Evolutionary conservation across 306 rosid genomes (phyloP).

Genomic region (Dalbergia cochinchinensis): DNA sequence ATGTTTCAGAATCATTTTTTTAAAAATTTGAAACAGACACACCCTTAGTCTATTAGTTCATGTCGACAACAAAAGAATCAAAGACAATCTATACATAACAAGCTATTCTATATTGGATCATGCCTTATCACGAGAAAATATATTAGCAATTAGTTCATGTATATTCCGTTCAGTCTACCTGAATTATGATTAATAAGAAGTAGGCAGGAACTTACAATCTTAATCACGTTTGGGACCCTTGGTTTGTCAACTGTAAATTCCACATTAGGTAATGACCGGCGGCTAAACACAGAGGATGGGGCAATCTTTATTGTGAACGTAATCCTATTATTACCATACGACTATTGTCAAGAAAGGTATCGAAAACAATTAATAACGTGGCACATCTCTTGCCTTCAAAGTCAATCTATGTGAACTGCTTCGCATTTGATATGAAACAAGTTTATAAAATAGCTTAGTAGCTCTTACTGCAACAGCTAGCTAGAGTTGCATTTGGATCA

Average conservation of each 20-base stretch:
- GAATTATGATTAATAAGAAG: background rate
- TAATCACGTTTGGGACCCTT: background rate
- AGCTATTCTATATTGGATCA: background rate
- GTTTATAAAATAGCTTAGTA: background rate
- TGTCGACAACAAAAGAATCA: background rate
- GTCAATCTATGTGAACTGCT: constrained; percentile 1
- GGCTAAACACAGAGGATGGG: background rate
- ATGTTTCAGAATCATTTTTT: too few species aligned
- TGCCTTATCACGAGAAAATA: background rate
- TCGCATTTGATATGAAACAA: background rate
- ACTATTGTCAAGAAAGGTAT: background rate
- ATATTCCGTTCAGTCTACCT: background rate
- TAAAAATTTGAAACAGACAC: too few species aligned
- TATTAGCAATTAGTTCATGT: too few species aligned
- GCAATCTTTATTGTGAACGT: background rate
- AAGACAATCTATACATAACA: background rate
- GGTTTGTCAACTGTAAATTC: background rate
- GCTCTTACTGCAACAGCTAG: background rate
- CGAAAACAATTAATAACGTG: background rate
- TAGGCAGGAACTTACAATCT: background rate
- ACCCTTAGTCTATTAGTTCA: too few species aligned
- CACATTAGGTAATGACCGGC: background rate
- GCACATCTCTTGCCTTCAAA: constrained; percentile 17
- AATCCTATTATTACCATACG: background rate
- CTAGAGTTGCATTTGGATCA: background rate